A percentile compares a stretch with the other conserved stretches of the same genome.
These are phyloP conservation scores for Aspergillus indologenus DNA, from an alignment of 495 filamentous ascomycete genomes.

Conservation along the genomic window DNA sequence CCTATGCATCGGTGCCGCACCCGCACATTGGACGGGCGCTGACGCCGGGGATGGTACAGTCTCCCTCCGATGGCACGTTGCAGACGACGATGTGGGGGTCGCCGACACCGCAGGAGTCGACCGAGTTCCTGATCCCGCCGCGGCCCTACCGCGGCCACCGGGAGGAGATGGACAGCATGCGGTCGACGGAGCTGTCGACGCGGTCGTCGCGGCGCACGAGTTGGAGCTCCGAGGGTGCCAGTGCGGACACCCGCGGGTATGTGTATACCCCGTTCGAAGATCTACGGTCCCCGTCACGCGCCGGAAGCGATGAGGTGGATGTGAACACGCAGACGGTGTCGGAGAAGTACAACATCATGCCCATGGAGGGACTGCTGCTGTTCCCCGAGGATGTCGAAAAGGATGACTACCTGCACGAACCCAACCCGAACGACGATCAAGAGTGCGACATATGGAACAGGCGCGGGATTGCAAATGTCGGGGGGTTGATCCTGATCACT, in stretches of 20 bases:
- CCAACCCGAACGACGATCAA: constrained; percentile 62
- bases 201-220: constrained; percentile 55
- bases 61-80: constrained; percentile 18
- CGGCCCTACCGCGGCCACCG: constrained; percentile 38
- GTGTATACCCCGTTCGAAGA: constrained; percentile 47
- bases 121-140: constrained; percentile 60
- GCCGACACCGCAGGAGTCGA: constrained; percentile 44
- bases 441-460: constrained; percentile 68
- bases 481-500: constrained; percentile 59
- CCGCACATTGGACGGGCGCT: constrained; percentile 20
- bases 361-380: constrained; percentile 64
- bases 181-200: constrained; percentile 40
- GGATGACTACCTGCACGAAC: constrained; percentile 74
- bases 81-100: constrained; percentile 27
- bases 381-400: constrained; percentile 78
- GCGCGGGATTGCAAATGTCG: constrained; percentile 65
- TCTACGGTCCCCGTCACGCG: constrained; percentile 57
- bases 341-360: constrained; percentile 75
- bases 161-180: constrained; percentile 40
- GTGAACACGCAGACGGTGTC: constrained; percentile 75
- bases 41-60: constrained; percentile 14
- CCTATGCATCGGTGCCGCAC: constrained; percentile 21
- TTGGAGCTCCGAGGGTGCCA: constrained; percentile 56
- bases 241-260: constrained; percentile 50
- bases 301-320: constrained; percentile 62